These are phyloP conservation scores for Ogataea nitratoaversa DNA, from an alignment of 805 yeast species.

Conservation along the genomic window DNA sequence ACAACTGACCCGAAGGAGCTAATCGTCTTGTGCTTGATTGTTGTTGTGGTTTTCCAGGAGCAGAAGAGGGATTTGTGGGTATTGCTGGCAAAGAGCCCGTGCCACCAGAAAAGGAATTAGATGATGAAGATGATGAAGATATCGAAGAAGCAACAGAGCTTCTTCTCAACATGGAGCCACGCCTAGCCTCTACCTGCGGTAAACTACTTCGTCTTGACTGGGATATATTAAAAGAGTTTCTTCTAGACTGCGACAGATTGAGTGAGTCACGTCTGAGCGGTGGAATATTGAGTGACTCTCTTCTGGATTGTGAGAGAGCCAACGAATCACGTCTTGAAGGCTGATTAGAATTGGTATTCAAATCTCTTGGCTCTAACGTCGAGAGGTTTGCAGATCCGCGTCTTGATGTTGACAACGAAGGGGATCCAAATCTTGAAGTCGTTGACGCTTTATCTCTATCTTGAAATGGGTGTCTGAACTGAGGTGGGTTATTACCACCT, in stretches of 20 bases:
- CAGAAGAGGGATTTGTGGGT: background rate
- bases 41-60: background rate
- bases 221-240: slow-evolving; percentile 7
- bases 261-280: slow-evolving; percentile 7
- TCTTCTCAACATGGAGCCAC: slow-evolving; percentile 18
- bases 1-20: background rate
- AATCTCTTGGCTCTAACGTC: slow-evolving; percentile 14
- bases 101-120: background rate
- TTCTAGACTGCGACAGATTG: slow-evolving; percentile 4
- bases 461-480: slow-evolving; percentile 69
- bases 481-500: slow-evolving; percentile 35
- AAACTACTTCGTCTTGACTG: slow-evolving; percentile 17
- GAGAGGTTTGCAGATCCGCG: slow-evolving; percentile 28
- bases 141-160: slow-evolving; percentile 15
- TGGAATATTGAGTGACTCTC: slow-evolving; percentile 4
- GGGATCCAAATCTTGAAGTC: slow-evolving; percentile 13
- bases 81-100: background rate
- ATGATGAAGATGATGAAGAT: slow-evolving; percentile 17
- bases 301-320: slow-evolving; percentile 3
- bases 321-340: slow-evolving; percentile 16
- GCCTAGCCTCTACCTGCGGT: slow-evolving; percentile 12
- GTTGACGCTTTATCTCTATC: slow-evolving; percentile 31
- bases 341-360: slow-evolving; percentile 1
- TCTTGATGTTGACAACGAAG: slow-evolving; percentile 21
- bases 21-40: background rate